Evolutionary conservation across 208 protist genomes (phyloP), one percentile per base, ranked within the genome.

Genomic region (Leptomonas pyrrhocoris): DNA sequence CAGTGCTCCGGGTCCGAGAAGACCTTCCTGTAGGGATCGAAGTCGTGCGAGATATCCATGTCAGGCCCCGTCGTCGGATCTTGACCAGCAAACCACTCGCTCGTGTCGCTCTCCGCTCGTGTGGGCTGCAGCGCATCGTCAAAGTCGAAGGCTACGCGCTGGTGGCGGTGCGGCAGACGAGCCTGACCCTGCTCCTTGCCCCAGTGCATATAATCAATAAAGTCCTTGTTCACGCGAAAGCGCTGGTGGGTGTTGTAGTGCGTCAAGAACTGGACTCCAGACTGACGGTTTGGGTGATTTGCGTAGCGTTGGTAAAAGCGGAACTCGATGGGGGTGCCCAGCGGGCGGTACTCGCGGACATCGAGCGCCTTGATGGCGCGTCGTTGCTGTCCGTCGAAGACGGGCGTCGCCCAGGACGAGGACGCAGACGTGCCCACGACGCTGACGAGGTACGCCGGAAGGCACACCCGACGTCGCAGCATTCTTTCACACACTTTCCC

Each of bases 161-260:
- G 89, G 70, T 95, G 90, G 19, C 93, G 90, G 75, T 97, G 93
- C 31, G 90, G 93, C 21, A 95, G 79, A 11, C 88, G 84, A 23
- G 93, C 93, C 81, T 95, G 89, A 8, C 93, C 93, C 69, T 95
- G 93, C 78, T 95, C 90, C 40, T 84, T 88, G 40, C 93, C 93
- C 90, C 93, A 97, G 79, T 95, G 81, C 82, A 97, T 87, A 77
- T 95, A 97, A 66, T 97, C 93, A 61, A 97, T 94, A 71, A 86
- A 96, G 77, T 94, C 92, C 68, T 94, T 92, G 43, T 88, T 96
- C 40, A 94, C 88, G 43, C 86, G 86, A 57, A 92, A 94, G 8
- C 92, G 89, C 63, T 96, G 87, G 63, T 96, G 92, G 12, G 85
- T 94, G 72, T 86, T 90, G 81, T 94, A 94, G 79, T 96, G 92